Base-by-base conservation (phyloP, 2,329 filamentous ascomycete species). In the Pseudogymnoascus sp. region DNA sequence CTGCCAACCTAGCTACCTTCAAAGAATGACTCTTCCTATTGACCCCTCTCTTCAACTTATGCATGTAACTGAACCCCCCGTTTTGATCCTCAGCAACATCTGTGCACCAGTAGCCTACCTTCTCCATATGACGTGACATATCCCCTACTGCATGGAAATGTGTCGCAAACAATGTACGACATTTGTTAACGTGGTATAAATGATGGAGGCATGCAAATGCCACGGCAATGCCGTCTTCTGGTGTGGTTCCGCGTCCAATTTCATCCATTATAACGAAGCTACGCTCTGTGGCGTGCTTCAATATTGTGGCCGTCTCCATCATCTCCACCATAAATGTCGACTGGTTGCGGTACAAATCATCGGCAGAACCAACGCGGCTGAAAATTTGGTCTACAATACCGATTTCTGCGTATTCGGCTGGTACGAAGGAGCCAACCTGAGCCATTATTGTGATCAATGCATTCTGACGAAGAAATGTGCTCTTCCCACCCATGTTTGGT, bases 291-390 rank as follows among this genome's bases (percentile, higher is more conserved):
- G 95, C 93, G 67, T 90, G 83, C 65, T 88, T 90, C 61, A 99
- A 81, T 61, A 99, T 99, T 25, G 89, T 83, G 1, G 93, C 93
- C 18, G 95, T 96, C 76, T 99, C 95, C 1, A 97, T 83, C 95
- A 99, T 99, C 77, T 99, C 95, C 1, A 97, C 91, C 95, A 99
- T 97, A 76, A 99, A 99, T 0, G 96, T 99, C 61, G 91, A 96
- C 75, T 97, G 93, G 77, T 96, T 90, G 60, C 87, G 85, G 77
- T 90, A 97, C n/a, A 99, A 81, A 73, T 96, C 93, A 74, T 99
- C 96, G 1, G 93, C 95, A 0, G 92, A 96, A 1, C 95, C 95
- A 21, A 96, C 89, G 72, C 95, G 90, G 72, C 89, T 95, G 78
- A 96, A 97, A 61, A 99, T 88, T 70, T 93, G 91, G 76, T 99